These are phyloP conservation scores for Lactarius sp. DNA, from an alignment of 768 basidiomycete species.

Conservation along the genomic window DNA sequence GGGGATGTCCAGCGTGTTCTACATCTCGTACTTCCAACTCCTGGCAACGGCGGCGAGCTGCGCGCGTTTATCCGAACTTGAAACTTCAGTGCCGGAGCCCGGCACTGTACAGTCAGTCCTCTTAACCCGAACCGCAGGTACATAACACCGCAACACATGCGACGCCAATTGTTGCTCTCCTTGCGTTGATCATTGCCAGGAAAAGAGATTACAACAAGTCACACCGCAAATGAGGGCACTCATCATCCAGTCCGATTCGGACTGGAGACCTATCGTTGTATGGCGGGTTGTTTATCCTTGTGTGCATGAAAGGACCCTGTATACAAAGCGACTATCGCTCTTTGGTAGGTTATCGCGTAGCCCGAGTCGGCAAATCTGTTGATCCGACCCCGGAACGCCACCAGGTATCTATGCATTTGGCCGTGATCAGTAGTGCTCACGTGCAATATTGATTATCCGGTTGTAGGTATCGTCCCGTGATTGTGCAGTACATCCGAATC, in stretches of 20 bases:
- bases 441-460: background rate
- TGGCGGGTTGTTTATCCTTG: background rate
- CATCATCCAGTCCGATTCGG: background rate
- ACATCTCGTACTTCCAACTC: background rate
- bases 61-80: background rate
- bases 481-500: background rate
- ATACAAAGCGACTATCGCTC: background rate
- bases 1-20: background rate
- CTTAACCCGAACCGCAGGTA: background rate
- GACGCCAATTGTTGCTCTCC: background rate
- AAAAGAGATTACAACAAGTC: background rate
- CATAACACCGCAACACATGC: background rate
- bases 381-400: conserved; percentile 6
- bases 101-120: background rate
- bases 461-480: background rate
- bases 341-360: background rate
- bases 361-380: background rate
- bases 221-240: background rate
- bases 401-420: background rate
- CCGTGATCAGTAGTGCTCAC: background rate
- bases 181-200: background rate
- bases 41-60: background rate
- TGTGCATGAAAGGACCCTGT: background rate
- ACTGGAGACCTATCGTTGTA: background rate
- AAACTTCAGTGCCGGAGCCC: background rate